Evolutionary conservation across 139 green algal genomes (phyloP).

Genomic region (Picochlorum costavermella): DNA sequence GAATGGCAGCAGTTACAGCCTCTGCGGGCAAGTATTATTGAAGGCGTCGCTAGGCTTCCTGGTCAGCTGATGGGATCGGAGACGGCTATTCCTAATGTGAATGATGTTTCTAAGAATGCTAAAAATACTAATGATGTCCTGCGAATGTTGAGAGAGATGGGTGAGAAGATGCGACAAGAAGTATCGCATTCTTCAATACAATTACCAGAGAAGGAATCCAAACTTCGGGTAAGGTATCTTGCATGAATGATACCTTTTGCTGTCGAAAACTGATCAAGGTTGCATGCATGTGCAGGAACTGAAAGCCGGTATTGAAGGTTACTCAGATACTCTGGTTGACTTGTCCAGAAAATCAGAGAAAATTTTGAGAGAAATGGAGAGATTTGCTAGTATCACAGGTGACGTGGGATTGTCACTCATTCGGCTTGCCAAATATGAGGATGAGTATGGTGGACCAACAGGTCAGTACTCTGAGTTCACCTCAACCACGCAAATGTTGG

Average conservation of each 20-base stretch:
- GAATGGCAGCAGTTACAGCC: slow-evolving; percentile 61
- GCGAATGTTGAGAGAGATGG: slow-evolving; percentile 63
- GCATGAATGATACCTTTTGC: neutral
- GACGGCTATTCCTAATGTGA: slow-evolving; percentile 41
- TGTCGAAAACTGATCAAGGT: neutral
- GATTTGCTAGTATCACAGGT: slow-evolving; percentile 35
- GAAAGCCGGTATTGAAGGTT: slow-evolving; percentile 31
- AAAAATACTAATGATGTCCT: slow-evolving; percentile 56
- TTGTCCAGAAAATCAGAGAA: slow-evolving; percentile 45
- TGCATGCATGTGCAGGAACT: slow-evolving; percentile 16
- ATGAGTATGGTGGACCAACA: slow-evolving; percentile 31
- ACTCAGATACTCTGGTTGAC: slow-evolving; percentile 37
- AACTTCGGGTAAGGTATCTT: slow-evolving; percentile 14
- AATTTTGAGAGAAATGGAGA: slow-evolving; percentile 58
- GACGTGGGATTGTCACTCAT: slow-evolving; percentile 63
- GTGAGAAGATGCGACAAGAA: slow-evolving; percentile 31
- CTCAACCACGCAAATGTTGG: slow-evolving; percentile 21
- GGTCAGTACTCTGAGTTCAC: slow-evolving; percentile 40
- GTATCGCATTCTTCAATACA: slow-evolving; percentile 15
- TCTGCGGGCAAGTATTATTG: slow-evolving; percentile 43
- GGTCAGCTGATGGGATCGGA: slow-evolving; percentile 62
- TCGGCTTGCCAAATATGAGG: slow-evolving; percentile 58
- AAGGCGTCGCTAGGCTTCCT: slow-evolving; percentile 60
- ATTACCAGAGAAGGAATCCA: slow-evolving; percentile 30
- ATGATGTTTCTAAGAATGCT: slow-evolving; percentile 49